Conservation (phyloP, 192 early-diverging fungal species). For the Phycomyces nitens region DNA sequence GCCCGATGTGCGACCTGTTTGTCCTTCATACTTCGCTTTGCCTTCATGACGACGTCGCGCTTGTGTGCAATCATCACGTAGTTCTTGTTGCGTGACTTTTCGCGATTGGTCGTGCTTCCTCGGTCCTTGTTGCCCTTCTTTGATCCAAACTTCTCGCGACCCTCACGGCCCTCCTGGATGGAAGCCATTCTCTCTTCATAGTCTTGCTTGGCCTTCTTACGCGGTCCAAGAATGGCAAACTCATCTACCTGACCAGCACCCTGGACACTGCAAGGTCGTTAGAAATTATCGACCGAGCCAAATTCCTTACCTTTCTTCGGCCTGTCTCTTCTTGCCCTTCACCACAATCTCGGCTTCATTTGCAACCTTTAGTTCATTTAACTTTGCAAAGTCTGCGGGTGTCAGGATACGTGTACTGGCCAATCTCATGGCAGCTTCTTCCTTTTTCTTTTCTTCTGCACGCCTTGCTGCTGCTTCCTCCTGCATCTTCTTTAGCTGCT, state of each 20-base stretch:
- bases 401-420: conserved; percentile 73
- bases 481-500: conserved; percentile 37
- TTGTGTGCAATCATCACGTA: conserved; percentile 97
- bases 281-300: no score
- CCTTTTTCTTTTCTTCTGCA: conserved; percentile 44
- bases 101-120: conserved; percentile 81
- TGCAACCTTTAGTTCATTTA: conserved; percentile 71
- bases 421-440: conserved; percentile 43
- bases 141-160: conserved; percentile 87
- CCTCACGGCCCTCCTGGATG: conserved; percentile 88
- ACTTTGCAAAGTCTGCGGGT: conserved; percentile 85
- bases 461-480: conserved; percentile 35
- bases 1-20: conserved; percentile 63
- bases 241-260: conserved; percentile 35
- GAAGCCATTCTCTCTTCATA: conserved; percentile 88
- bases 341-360: conserved; percentile 50
- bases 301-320: conserved; percentile 23
- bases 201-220: conserved; percentile 83
- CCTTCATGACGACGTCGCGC: conserved; percentile 67
- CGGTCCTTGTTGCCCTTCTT: conserved; percentile 81
- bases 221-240: conserved; percentile 49
- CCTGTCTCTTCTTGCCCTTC: conserved; percentile 20
- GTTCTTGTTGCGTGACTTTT: conserved; percentile 91
- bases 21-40: conserved; percentile 69
- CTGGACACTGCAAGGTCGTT: no score